Percentiles rank a stretch among this genome's conserved stretches.
Evolutionary conservation across 1,284 basidiomycete species (phyloP).

Genomic region (Melampsora americana): DNA sequence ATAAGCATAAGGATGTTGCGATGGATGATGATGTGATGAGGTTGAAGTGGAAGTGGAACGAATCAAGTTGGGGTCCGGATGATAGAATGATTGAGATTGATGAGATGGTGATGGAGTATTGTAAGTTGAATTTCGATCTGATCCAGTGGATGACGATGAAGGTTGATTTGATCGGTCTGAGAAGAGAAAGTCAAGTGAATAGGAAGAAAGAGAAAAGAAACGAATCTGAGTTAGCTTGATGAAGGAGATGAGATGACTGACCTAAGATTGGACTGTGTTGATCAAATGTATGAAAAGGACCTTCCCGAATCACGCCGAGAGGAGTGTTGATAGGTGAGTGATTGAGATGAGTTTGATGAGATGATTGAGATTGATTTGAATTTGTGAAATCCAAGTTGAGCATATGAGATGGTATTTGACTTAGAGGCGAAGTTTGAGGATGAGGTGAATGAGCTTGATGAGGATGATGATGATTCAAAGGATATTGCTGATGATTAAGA

Average conservation of each 20-base stretch:
- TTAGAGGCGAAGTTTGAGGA: too few species aligned
- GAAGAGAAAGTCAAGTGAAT: too few species aligned
- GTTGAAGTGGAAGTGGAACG: conserved; percentile 6
- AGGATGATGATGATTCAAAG: neutral
- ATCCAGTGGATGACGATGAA: neutral
- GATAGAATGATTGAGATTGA: too few species aligned
- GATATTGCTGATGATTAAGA: neutral
- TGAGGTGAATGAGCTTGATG: too few species aligned
- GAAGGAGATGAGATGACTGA: conserved; percentile 2
- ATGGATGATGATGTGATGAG: neutral
- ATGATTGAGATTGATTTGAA: neutral
- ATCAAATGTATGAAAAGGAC: conserved; percentile 28
- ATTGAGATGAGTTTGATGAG: neutral
- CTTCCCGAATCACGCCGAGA: conserved; percentile 18
- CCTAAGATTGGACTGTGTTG: conserved; percentile 24
- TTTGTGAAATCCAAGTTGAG: neutral
- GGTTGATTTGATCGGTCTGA: neutral
- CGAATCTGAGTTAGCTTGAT: too few species aligned
- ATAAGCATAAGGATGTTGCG: conserved; percentile 5
- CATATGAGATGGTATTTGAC: neutral
- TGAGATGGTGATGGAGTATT: neutral
- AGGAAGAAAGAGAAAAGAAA: too few species aligned
- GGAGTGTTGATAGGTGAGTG: neutral
- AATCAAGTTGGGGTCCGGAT: neutral
- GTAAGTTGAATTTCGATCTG: neutral